Percentiles rank a stretch among this genome's conserved stretches.
phyloP scores from a whole-genome alignment of 2,329 filamentous ascomycete species.

The Aspergillus bombycis region DNA sequence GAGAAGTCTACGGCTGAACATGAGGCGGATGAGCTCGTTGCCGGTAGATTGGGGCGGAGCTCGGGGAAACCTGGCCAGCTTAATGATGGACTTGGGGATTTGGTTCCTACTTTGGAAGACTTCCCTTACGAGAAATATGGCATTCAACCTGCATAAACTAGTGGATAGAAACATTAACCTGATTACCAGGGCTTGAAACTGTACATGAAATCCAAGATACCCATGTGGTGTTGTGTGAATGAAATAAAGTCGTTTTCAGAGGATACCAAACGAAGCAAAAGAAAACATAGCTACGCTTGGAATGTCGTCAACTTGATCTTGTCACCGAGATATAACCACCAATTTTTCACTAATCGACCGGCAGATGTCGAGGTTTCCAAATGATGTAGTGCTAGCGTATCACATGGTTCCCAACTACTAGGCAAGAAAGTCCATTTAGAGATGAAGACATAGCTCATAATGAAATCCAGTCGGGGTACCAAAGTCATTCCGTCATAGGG shows the following conservation, averaged over 20 bases:
- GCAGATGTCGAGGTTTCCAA: not conserved
- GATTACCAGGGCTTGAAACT: not conserved
- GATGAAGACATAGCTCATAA: not conserved
- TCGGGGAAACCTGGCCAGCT: constrained; percentile 57
- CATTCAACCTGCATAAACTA: constrained; percentile 45
- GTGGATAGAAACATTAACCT: not conserved
- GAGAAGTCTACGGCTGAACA: constrained; percentile 46
- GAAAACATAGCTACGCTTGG: not conserved
- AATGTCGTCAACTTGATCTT: not conserved
- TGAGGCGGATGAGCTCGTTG: constrained; percentile 44
- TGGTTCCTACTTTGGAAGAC: constrained; percentile 56
- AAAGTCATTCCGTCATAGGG: not conserved
- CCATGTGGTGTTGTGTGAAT: constrained; percentile 2
- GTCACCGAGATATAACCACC: not conserved
- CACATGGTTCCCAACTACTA: not conserved
- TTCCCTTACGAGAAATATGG: constrained; percentile 66
- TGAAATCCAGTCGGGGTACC: not conserved
- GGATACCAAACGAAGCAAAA: not conserved
- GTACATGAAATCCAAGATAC: constrained; percentile 10
- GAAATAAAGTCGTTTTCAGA: not conserved
- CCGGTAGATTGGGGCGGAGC: constrained; percentile 37
- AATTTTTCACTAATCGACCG: not conserved
- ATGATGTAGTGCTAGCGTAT: not conserved
- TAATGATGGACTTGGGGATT: constrained; percentile 63
- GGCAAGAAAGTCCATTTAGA: not conserved